phyloP scores from a whole-genome alignment of 805 yeast species.

The Pichia rugopelliculosa region DNA sequence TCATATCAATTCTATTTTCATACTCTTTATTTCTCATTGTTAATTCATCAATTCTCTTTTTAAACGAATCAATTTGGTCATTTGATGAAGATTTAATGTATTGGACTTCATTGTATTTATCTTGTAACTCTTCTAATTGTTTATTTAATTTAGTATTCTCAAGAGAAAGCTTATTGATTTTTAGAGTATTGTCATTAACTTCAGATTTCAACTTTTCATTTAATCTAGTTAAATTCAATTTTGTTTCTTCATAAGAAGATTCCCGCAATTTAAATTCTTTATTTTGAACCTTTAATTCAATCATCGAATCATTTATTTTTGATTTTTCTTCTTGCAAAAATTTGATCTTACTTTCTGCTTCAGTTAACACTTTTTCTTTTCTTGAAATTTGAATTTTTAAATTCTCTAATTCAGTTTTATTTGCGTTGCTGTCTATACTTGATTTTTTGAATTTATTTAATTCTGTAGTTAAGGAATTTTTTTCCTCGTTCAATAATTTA shows the following conservation, averaged over 20 bases:
- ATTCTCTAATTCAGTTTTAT: conserved; percentile 43
- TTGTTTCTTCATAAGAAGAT: conserved; percentile 31
- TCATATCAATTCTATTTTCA: conserved; percentile 47
- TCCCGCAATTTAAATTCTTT: conserved; percentile 34
- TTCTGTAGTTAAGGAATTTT: conserved; percentile 19
- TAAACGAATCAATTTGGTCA: conserved; percentile 42
- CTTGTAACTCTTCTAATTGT: conserved; percentile 34
- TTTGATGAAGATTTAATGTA: conserved; percentile 20
- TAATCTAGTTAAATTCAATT: conserved; percentile 33
- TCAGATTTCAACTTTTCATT: conserved; percentile 33
- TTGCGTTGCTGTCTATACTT: conserved; percentile 34
- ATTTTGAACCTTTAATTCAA: conserved; percentile 35
- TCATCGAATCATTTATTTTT: conserved; percentile 31
- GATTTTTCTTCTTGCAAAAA: conserved; percentile 34
- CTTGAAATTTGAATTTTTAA: conserved; percentile 37
- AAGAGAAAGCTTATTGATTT: conserved; percentile 34
- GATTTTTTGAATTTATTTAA: conserved; percentile 34
- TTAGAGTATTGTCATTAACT: conserved; percentile 29
- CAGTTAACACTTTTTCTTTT: conserved; percentile 36
- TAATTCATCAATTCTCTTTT: conserved; percentile 68
- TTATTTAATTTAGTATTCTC: conserved; percentile 35
- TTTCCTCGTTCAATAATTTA: conserved; percentile 31
- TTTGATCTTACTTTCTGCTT: conserved; percentile 31
- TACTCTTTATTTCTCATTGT: conserved; percentile 61
- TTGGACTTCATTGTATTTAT: conserved; percentile 32